Evolutionary conservation across 495 filamentous ascomycete genomes (phyloP), one percentile per base, ranked within the genome.

Genomic region (Penicillium robsamsonii): DNA sequence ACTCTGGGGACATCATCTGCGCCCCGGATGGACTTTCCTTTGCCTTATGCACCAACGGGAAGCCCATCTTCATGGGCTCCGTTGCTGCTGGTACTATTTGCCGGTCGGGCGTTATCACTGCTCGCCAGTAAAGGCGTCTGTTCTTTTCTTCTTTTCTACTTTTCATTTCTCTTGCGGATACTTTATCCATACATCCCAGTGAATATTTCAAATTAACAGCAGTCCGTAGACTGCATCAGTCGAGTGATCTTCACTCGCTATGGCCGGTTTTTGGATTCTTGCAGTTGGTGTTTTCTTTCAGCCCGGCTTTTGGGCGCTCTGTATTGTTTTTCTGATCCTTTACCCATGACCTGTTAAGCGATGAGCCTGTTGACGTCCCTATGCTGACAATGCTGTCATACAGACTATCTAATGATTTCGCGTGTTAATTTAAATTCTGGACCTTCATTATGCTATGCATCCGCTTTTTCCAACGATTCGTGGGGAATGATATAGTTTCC

Each of bases 21-120:
- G 59, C 67, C 3, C 57, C 70, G 10, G 72, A 78, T 53, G 76
- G 75, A 18, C 57, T 15, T 6, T 52, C 54, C 41, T 78, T 70
- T 67, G 71, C 68, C 24, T 61, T 75, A 55, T 79, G 75, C 64
- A 55, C 48, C 46, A 49, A 74, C 50, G 66, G 66, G 5, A 47
- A 29, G 5, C 66, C 70, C 5, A 58, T 77, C 33, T 64, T 57
- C 59, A 79, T 79, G 73, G 75, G 75, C 24, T 42, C 59, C 11
- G 75, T 78, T 2, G 73, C 77, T 27, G 56, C 62, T 7, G 77
- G 77, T 12, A 79, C 69, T 9, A 50, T 46, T 17, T 79, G 77
- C 59, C 60, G 59, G 1, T 49, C 69, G 13, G 75, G 75, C 5
- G 55, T 37, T 10, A 77, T 77, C 55, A 59, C 62, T 30, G 24